Evolutionary conservation across 768 basidiomycete species (phyloP).

Genomic region (Tephrocybe sp.): DNA sequence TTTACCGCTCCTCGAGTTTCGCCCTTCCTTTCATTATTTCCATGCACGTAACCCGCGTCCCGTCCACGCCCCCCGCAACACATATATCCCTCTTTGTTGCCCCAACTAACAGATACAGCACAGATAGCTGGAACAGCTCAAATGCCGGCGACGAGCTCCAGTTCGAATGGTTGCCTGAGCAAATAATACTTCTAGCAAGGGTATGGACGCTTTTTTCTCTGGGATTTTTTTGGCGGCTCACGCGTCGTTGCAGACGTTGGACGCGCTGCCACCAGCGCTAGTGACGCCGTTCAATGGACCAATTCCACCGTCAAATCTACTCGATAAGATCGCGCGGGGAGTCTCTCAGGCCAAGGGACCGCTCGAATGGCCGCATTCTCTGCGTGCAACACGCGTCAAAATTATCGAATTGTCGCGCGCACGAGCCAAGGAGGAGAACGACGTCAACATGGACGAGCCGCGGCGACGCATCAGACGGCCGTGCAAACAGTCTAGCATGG

Average conservation of each 20-base stretch:
- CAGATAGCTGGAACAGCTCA: constrained; percentile 85
- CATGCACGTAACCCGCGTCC: constrained; percentile 64
- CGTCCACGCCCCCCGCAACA: constrained; percentile 52
- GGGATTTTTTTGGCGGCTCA: constrained; percentile 11
- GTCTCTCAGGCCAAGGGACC: constrained; percentile 75
- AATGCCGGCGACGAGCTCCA: constrained; percentile 66
- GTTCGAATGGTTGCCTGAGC: constrained; percentile 75
- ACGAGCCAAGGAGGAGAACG: constrained; percentile 55
- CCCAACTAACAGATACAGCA: constrained; percentile 62
- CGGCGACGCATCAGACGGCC: constrained; percentile 44
- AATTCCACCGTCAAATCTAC: constrained; percentile 81
- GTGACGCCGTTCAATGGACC: constrained; percentile 85
- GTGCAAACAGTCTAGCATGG: constrained; percentile 86
- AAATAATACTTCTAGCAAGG: constrained; percentile 64
- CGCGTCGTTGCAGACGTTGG: constrained; percentile 60
- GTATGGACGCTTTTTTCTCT: constrained; percentile 38
- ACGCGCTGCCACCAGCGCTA: constrained; percentile 81
- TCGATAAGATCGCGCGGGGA: constrained; percentile 84
- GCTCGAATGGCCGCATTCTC: constrained; percentile 79
- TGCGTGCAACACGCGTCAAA: constrained; percentile 80
- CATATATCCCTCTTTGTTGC: constrained; percentile 53
- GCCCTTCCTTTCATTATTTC: constrained; percentile 28
- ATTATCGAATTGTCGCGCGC: constrained; percentile 75
- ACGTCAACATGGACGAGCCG: constrained; percentile 43
- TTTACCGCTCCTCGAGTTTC: constrained; percentile 8